Evolutionary conservation across 1,284 basidiomycete genomes (phyloP), one percentile per base, ranked within the genome.

Genomic region (Cryptococcus maquisensis): DNA sequence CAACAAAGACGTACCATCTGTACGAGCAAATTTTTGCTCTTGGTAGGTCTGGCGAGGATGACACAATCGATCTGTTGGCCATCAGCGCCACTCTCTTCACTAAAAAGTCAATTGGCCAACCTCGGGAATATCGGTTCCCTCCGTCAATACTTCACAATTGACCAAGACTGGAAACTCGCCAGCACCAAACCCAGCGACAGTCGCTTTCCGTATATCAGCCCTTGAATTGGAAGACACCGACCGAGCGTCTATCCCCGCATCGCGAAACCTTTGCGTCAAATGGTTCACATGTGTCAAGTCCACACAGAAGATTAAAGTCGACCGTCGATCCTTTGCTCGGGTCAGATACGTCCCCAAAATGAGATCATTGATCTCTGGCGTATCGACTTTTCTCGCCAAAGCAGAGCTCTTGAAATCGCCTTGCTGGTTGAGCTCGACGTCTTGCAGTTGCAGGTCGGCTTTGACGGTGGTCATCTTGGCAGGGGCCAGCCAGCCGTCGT

Each of bases 81-180:
- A 13, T 38, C 46, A 39, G 15, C 24, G n/a, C n/a, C n/a, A 24
- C 20, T 16, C 28, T 7, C 4, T 36, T 7, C 10, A 37, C 13
- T 18, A 23, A 5, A 24, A 7, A n/a, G 23, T 1, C n/a, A n/a
- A 28, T 10, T 1, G 4, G 56, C 72, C 49, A 46, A 74, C 73
- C 55, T 90, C 89, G 0, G 89, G 90, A 47, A 94, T 89, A 74
- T 93, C 90, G 7, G 90, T 82, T 1, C 92, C 92, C 77, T 96
- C 93, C 0, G 91, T 94, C 61, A 98, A 79, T 49, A 98, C 88
- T 23, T 90, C 87, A 69, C 94, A 98, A 69, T 98, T 98, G 49
- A 98, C 77, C 36, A 98, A 79, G 0, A 98, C 90, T 4, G 93
- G 90, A 65, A 86, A 97, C 51, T 81, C 72, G 7, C 87, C 86